These are phyloP conservation scores for Orbilia oligospora DNA, from an alignment of 2,329 filamentous ascomycete species.

Conservation along the genomic window DNA sequence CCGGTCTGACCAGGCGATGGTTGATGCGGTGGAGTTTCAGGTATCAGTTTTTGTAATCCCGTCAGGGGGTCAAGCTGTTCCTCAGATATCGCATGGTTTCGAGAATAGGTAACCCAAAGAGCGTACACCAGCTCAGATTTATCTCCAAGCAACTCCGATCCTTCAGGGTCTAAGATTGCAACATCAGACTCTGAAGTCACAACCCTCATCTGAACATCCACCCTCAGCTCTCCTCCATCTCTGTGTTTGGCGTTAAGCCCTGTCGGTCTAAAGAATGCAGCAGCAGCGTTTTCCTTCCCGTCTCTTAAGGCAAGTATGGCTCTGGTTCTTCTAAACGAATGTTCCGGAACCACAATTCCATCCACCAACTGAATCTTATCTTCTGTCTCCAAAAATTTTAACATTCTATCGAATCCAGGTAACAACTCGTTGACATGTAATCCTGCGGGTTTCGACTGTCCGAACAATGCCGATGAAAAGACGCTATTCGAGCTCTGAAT, in stretches of 20 bases:
- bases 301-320: slow-evolving; percentile 87
- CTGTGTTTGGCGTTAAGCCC: slow-evolving; percentile 88
- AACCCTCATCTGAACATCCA: slow-evolving; percentile 96
- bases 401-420: slow-evolving; percentile 86
- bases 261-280: slow-evolving; percentile 85
- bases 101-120: slow-evolving; percentile 96
- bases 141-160: slow-evolving; percentile 70
- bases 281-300: slow-evolving; percentile 80
- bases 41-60: slow-evolving; percentile 69
- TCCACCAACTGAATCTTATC: slow-evolving; percentile 87
- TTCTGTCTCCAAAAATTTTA: slow-evolving; percentile 85
- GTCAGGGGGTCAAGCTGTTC: slow-evolving; percentile 75
- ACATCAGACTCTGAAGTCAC: slow-evolving; percentile 83
- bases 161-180: slow-evolving; percentile 75
- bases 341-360: slow-evolving; percentile 96
- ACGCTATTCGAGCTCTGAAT: slow-evolving; percentile 95
- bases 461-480: slow-evolving; percentile 92
- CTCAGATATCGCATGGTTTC: slow-evolving; percentile 83
- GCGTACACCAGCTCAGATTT: slow-evolving; percentile 88
- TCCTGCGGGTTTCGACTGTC: slow-evolving; percentile 85
- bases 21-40: slow-evolving; percentile 81
- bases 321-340: slow-evolving; percentile 91
- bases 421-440: slow-evolving; percentile 84
- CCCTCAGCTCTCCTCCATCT: slow-evolving; percentile 90
- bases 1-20: slow-evolving; percentile 82